These are phyloP conservation scores for Entelexis sorbosivorans DNA, from an alignment of 1,139 yeast genomes.

Conservation along the genomic window DNA sequence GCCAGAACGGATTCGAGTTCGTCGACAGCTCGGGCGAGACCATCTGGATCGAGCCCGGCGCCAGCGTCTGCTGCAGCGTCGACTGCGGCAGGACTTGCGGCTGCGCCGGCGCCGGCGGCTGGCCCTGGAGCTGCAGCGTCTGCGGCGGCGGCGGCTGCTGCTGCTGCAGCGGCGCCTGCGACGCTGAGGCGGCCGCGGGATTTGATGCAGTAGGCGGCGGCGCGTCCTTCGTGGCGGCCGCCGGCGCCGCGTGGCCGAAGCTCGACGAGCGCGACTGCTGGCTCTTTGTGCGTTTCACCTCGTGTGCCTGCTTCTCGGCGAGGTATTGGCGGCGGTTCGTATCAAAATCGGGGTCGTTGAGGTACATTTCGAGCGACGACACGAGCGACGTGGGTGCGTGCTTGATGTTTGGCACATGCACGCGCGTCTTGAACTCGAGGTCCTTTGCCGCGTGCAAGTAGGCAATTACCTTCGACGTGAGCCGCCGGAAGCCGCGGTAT, in stretches of 20 bases:
- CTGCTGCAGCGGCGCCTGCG: slow-evolving; percentile 8
- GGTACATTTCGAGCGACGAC: slow-evolving; percentile 73
- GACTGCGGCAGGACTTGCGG: slow-evolving; percentile 1
- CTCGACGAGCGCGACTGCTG: slow-evolving; percentile 1
- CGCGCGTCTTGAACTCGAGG: slow-evolving; percentile 71
- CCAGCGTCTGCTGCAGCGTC: not conserved
- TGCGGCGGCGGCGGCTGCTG: slow-evolving; percentile 22
- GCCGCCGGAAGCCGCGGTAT: slow-evolving; percentile 73
- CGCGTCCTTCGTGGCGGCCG: slow-evolving; percentile 11
- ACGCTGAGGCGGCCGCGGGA: not conserved
- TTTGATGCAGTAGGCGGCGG: slow-evolving; percentile 14
- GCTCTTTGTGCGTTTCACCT: slow-evolving; percentile 20
- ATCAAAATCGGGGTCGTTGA: slow-evolving; percentile 78
- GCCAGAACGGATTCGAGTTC: slow-evolving; percentile 21
- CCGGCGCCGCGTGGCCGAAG: not conserved
- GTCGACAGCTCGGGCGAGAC: slow-evolving; percentile 2
- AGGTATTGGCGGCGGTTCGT: slow-evolving; percentile 65
- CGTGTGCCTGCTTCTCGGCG: slow-evolving; percentile 45
- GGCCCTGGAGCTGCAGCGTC: slow-evolving; percentile 25
- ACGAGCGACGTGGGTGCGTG: slow-evolving; percentile 95
- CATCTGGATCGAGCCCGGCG: slow-evolving; percentile 6
- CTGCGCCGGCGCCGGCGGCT: not conserved
- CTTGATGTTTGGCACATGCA: slow-evolving; percentile 88
- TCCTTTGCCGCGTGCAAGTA: slow-evolving; percentile 83
- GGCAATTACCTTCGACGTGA: slow-evolving; percentile 78